A percentile compares a stretch with the other conserved stretches of the same genome.
Evolutionary conservation across 225 moss, liverwort and hornwort genomes (phyloP).

Genomic region (Pseudoscleropodium purum): DNA sequence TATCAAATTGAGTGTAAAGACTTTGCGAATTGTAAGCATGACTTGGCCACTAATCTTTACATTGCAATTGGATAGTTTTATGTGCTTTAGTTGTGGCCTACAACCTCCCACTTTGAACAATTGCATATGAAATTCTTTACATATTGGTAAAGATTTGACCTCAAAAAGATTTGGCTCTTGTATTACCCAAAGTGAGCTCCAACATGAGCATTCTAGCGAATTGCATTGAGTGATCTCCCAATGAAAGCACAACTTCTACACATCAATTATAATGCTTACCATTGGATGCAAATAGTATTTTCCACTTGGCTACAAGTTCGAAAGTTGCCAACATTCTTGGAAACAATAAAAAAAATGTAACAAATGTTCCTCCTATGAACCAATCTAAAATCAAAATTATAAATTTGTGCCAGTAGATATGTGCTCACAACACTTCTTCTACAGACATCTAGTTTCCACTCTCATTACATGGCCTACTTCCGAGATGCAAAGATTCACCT

Average conservation of each 20-base stretch:
- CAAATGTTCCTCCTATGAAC: neutral
- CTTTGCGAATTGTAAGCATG: neutral
- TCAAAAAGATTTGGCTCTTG: neutral
- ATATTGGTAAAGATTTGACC: neutral
- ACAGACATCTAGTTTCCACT: neutral
- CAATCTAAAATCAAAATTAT: neutral
- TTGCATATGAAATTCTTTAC: neutral
- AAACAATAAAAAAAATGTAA: conserved; percentile 25
- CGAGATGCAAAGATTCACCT: neutral
- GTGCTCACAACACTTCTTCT: neutral
- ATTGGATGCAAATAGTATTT: neutral
- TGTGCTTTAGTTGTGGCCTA: neutral
- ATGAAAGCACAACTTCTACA: neutral
- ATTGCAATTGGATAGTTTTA: neutral
- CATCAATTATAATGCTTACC: neutral
- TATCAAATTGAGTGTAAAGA: neutral
- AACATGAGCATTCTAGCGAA: neutral
- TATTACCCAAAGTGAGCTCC: neutral
- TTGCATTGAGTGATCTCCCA: neutral
- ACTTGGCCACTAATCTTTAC: neutral
- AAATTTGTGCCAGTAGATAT: neutral
- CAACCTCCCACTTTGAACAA: neutral
- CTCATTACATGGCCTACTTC: neutral
- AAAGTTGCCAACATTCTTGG: neutral
- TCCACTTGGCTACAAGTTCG: neutral